phyloP scores from a whole-genome alignment of 768 basidiomycete genomes.

The Suillus spraguei region DNA sequence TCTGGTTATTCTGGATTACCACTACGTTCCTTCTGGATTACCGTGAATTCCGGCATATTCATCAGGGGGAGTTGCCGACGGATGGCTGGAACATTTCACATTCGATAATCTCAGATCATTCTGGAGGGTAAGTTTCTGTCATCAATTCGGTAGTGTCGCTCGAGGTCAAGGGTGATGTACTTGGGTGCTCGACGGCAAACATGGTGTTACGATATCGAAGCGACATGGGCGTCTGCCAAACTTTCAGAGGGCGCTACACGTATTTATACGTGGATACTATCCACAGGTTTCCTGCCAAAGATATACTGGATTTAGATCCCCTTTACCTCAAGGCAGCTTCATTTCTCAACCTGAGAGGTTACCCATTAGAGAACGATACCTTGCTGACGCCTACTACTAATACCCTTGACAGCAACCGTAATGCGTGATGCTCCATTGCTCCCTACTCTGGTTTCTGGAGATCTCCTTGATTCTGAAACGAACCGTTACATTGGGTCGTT shows the following conservation, averaged over 20 bases:
- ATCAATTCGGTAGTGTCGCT: neutral
- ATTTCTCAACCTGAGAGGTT: neutral
- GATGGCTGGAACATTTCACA: constrained; percentile 1
- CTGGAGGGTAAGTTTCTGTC: neutral
- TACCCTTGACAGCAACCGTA: constrained; percentile 1
- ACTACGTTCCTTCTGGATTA: constrained; percentile 2
- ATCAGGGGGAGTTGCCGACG: neutral
- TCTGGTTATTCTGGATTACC: neutral
- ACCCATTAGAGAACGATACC: neutral
- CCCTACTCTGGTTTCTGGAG: neutral
- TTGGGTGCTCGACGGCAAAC: constrained; percentile 1
- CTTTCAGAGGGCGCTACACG: neutral
- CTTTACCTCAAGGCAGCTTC: constrained; percentile 7
- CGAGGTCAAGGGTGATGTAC: neutral
- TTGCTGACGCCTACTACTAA: neutral
- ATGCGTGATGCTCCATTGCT: neutral
- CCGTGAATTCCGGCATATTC: neutral
- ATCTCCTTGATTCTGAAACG: constrained; percentile 3
- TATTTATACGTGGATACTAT: constrained; percentile 1
- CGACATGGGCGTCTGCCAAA: neutral
- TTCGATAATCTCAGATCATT: constrained; percentile 9
- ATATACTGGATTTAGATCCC: neutral
- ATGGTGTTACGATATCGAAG: constrained; percentile 1
- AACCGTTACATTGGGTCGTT: neutral
- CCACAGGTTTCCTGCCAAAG: neutral